Percentiles rank a stretch among this genome's conserved stretches.
phyloP scores from a whole-genome alignment of 2,329 filamentous ascomycete species.

The Penicillium sclerotiorum region DNA sequence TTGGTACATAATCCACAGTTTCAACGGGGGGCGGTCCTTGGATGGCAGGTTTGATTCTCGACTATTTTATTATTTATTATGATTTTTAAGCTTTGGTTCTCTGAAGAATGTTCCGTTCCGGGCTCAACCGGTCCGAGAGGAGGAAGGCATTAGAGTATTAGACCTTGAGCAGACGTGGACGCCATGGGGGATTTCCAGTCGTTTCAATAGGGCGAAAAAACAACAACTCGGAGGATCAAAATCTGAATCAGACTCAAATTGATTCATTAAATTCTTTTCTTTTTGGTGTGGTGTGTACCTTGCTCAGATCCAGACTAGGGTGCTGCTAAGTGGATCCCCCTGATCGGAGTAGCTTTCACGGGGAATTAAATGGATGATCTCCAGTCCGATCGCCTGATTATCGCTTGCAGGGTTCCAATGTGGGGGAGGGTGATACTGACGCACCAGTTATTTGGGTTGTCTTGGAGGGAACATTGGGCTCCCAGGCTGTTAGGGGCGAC shows the following conservation, averaged over 20 bases:
- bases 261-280: too few species aligned
- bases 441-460: too few species aligned
- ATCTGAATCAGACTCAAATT: too few species aligned
- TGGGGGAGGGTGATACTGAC: neutral
- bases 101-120: slow-evolving; percentile 15
- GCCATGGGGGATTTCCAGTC: neutral
- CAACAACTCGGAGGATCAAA: too few species aligned
- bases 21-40: slow-evolving; percentile 15
- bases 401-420: neutral
- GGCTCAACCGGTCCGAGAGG: slow-evolving; percentile 4
- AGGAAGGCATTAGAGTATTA: neutral
- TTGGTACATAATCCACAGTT: slow-evolving; percentile 14
- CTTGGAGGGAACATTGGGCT: too few species aligned
- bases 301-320: slow-evolving; percentile 13
- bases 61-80: neutral
- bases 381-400: neutral
- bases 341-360: slow-evolving; percentile 9
- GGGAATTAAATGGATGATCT: neutral
- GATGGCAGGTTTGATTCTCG: neutral
- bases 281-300: slow-evolving; percentile 3
- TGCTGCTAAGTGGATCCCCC: slow-evolving; percentile 8
- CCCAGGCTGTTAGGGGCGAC: too few species aligned
- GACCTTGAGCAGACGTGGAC: neutral
- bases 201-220: too few species aligned
- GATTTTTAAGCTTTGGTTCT: neutral